These are phyloP conservation scores for Syncephalis fuscata DNA, from an alignment of 371 early-diverging fungal genomes.

Conservation along the genomic window DNA sequence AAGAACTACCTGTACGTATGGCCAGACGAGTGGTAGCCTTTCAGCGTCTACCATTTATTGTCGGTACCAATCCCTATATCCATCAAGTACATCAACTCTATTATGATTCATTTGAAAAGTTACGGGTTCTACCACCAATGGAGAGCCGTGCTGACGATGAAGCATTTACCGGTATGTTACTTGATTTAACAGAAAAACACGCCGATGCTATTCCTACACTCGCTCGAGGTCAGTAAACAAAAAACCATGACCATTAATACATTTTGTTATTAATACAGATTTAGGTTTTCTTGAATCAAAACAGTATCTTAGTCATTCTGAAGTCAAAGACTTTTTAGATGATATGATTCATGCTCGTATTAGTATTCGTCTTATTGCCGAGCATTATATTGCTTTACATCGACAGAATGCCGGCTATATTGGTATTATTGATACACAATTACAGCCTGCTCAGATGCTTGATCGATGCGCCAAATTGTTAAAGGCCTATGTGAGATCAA, in stretches of 20 bases:
- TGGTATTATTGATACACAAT: constrained; percentile 73
- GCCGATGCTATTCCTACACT: constrained; percentile 71
- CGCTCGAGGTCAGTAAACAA: constrained; percentile 38
- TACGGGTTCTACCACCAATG: constrained; percentile 31
- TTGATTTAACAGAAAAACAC: constrained; percentile 52
- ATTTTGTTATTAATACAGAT: not conserved
- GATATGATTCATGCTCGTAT: constrained; percentile 87
- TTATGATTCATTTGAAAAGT: constrained; percentile 56
- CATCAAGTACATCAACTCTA: constrained; percentile 62
- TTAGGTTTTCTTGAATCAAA: constrained; percentile 72
- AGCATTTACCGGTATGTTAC: constrained; percentile 43
- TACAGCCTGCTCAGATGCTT: constrained; percentile 48
- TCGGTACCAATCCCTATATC: constrained; percentile 81
- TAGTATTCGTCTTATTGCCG: constrained; percentile 86
- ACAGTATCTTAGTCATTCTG: constrained; percentile 66
- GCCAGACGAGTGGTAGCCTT: constrained; percentile 67
- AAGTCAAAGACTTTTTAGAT: constrained; percentile 62
- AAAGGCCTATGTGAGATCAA: constrained; percentile 81
- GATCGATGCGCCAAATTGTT: constrained; percentile 51
- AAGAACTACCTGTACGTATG: constrained; percentile 66
- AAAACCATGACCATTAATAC: not conserved
- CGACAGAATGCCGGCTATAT: constrained; percentile 31
- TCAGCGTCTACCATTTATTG: constrained; percentile 76
- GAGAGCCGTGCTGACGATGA: constrained; percentile 22
- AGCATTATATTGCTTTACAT: constrained; percentile 79